Evolutionary conservation across 306 rosid genomes (phyloP).

Genomic region (Biancaea sappan): DNA sequence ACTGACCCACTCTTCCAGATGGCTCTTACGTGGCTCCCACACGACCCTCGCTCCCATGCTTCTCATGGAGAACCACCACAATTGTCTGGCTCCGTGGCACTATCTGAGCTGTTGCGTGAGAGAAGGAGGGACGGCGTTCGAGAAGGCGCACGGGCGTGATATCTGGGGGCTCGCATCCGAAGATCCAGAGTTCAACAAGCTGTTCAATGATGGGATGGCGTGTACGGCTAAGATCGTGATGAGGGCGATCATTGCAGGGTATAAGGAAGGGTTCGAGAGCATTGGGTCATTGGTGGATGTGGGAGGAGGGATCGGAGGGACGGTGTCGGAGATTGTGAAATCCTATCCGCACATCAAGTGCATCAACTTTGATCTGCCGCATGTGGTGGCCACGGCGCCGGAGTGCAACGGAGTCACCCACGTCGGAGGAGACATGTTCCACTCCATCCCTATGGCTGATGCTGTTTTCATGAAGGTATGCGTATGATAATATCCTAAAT

Average conservation of each 20-base stretch:
- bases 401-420: neutral
- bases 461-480: neutral
- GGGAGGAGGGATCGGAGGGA: constrained; percentile 9
- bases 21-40: neutral
- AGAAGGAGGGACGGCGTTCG: neutral
- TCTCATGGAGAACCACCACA: neutral
- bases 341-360: neutral
- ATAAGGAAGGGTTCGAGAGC: neutral
- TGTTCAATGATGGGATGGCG: neutral
- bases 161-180: neutral
- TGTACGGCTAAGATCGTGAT: neutral
- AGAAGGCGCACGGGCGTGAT: neutral
- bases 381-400: constrained; percentile 4
- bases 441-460: neutral
- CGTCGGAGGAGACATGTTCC: constrained; percentile 13
- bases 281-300: neutral
- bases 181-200: neutral
- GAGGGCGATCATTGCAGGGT: neutral
- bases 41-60: neutral
- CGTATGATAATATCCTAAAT: too few species aligned
- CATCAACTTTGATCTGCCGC: constrained; percentile 4
- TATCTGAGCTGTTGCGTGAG: neutral
- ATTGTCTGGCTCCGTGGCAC: neutral
- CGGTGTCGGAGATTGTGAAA: neutral
- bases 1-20: constrained; percentile 14